Conservation (phyloP, 1,139 yeast genomes). For the Sugiyamaella xylanicola region DNA sequence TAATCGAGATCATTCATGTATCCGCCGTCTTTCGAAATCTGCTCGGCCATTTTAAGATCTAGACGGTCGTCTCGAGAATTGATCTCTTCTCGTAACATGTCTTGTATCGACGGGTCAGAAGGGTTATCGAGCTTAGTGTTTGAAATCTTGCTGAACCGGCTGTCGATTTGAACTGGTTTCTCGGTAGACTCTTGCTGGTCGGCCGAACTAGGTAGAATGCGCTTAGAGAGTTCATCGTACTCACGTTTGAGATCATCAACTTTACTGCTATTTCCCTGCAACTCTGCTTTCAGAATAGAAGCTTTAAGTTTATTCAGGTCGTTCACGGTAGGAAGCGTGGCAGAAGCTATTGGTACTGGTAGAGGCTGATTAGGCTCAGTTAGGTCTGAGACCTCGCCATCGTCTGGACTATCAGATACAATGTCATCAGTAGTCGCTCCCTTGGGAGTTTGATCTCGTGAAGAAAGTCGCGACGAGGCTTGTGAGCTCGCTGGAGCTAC, state of each 20-base stretch:
- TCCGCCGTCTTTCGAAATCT: constrained; percentile 45
- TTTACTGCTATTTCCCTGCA: constrained; percentile 35
- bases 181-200: constrained; percentile 9
- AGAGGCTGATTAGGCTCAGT: constrained; percentile 13
- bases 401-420: neutral
- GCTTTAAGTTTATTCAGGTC: constrained; percentile 43
- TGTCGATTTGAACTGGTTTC: constrained; percentile 18
- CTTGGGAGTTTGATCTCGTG: neutral
- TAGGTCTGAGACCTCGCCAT: constrained; percentile 18
- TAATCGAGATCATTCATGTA: constrained; percentile 47
- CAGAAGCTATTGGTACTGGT: constrained; percentile 13
- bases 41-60: constrained; percentile 35
- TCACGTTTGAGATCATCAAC: constrained; percentile 38
- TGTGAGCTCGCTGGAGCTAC: too few species aligned
- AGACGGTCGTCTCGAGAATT: constrained; percentile 31
- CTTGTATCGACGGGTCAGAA: constrained; percentile 42
- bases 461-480: neutral
- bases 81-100: constrained; percentile 47
- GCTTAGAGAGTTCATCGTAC: constrained; percentile 32
- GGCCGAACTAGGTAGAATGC: neutral
- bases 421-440: neutral
- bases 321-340: constrained; percentile 13
- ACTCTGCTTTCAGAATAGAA: constrained; percentile 43
- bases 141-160: constrained; percentile 2
- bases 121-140: constrained; percentile 23